Conservation (phyloP, 2,329 filamentous ascomycete genomes). For the Alternaria dauci region DNA sequence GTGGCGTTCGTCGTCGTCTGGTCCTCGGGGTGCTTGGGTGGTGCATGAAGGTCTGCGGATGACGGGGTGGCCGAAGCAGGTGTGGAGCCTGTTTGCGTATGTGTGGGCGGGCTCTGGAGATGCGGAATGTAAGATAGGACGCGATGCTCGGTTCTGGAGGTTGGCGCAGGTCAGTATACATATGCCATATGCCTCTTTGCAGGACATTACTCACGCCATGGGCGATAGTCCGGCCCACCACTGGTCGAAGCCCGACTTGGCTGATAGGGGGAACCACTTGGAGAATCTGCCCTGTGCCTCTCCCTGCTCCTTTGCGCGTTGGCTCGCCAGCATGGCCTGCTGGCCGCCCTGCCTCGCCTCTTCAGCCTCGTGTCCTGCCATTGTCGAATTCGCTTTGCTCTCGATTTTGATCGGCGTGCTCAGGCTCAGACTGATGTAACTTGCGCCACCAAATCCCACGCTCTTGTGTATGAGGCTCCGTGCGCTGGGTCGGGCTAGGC, state of each 20-base stretch:
- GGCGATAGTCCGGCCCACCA: slow-evolving; percentile 89
- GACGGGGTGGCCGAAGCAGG: slow-evolving; percentile 56
- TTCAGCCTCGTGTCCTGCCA: slow-evolving; percentile 38
- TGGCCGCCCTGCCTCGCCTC: slow-evolving; percentile 46
- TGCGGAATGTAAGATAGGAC: slow-evolving; percentile 88
- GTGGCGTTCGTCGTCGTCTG: slow-evolving; percentile 57
- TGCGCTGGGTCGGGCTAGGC: slow-evolving; percentile 33
- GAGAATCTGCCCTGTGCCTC: slow-evolving; percentile 43
- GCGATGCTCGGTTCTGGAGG: slow-evolving; percentile 75
- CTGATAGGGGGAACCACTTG: slow-evolving; percentile 81
- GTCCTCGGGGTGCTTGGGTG: slow-evolving; percentile 49
- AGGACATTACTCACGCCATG: slow-evolving; percentile 55
- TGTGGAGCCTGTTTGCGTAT: slow-evolving; percentile 68
- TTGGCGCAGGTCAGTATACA: background rate
- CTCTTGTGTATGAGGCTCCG: slow-evolving; percentile 35
- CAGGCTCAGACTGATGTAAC: slow-evolving; percentile 41
- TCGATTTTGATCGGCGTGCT: slow-evolving; percentile 42
- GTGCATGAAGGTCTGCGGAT: slow-evolving; percentile 50
- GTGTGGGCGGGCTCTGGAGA: slow-evolving; percentile 75
- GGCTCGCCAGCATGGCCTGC: slow-evolving; percentile 59
- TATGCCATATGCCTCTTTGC: background rate
- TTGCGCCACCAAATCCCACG: slow-evolving; percentile 43
- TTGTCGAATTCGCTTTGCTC: slow-evolving; percentile 35
- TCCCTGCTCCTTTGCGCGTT: slow-evolving; percentile 53
- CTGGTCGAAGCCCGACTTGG: slow-evolving; percentile 78